Evolutionary conservation across 495 filamentous ascomycete species (phyloP).

Genomic region (Melanomma pulvis-pyrius): DNA sequence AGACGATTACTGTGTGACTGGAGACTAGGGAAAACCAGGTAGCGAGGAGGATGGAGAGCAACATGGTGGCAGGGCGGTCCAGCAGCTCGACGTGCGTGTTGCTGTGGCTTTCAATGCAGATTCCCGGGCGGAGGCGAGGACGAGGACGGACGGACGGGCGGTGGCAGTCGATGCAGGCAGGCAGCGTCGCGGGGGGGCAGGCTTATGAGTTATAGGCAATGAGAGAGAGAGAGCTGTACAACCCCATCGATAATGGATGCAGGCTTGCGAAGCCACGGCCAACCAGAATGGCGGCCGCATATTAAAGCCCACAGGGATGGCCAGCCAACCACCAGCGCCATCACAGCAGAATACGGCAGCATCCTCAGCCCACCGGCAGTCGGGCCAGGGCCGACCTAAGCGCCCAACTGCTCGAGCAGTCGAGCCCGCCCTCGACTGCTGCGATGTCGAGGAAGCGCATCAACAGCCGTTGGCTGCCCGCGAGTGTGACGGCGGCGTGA

Average conservation of each 20-base stretch:
- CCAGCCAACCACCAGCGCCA: slow-evolving; percentile 11
- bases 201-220: background rate
- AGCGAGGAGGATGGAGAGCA: slow-evolving; percentile 37
- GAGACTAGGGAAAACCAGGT: slow-evolving; percentile 51
- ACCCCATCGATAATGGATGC: background rate
- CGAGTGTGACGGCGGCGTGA: background rate
- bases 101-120: background rate
- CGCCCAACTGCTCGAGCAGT: slow-evolving; percentile 19
- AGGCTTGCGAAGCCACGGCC: background rate
- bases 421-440: too few relatives aligned
- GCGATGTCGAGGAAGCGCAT: too few relatives aligned
- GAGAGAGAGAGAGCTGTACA: background rate
- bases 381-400: slow-evolving; percentile 16
- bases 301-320: slow-evolving; percentile 10
- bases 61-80: slow-evolving; percentile 5
- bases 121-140: background rate
- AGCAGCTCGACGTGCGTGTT: background rate
- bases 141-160: background rate
- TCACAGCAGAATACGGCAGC: slow-evolving; percentile 9
- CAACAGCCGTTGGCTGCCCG: background rate
- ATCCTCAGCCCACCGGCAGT: slow-evolving; percentile 14
- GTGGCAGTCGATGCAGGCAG: background rate
- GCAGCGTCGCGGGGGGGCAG: background rate
- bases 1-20: slow-evolving; percentile 87
- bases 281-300: slow-evolving; percentile 1